Base-by-base conservation (phyloP, 257 asterid genomes). In the Jaltomata sinuosa region DNA sequence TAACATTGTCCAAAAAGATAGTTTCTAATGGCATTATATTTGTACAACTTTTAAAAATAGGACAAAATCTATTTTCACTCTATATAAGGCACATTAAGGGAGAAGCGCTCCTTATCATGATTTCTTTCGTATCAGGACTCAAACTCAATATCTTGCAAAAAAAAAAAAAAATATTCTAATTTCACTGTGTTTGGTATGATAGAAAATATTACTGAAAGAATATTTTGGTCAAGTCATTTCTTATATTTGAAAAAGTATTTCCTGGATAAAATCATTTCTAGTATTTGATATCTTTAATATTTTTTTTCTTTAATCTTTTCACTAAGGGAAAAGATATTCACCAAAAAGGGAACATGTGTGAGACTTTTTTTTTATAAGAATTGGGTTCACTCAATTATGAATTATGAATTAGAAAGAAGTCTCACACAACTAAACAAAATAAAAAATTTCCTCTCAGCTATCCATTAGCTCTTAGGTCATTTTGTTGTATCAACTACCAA, bases 21-120 rank as follows among this genome's bases (percentile, higher is more conserved):
- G 14, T 55, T n/a, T 55, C 5, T 0, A 55, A 55, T 1, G 0
- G 6, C 1, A 1, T 9, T 55, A n/a, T 55, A 9, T n/a, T 55
- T 22, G 6, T 55, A 57, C 0, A 25, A 22, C 16, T 3, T 57
- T 57, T 22, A 1, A 1, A 57, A 57, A 1, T n/a, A 45, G 50
- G 14, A 45, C 14, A 10, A 45, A 45, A 45, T 38, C 14, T 45
- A 45, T 45, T 9, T 45, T 54, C 27, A 57, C 27, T 8, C 2
- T 0, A 0, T 0, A 9, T 1, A 55, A 0, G 0, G 3, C 0
- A 0, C 12, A n/a, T 55, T 8, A 2, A 4, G 29, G n/a, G 29
- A 55, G 14, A 55, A 55, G 0, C n/a, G 6, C 0, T 55, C 3
- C 25, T 57, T 57, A 0, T 57, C 25, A 57, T 10, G 18, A 22